Conservation (phyloP, 2,329 filamentous ascomycete species). For the Xylariaceae sp. region DNA sequence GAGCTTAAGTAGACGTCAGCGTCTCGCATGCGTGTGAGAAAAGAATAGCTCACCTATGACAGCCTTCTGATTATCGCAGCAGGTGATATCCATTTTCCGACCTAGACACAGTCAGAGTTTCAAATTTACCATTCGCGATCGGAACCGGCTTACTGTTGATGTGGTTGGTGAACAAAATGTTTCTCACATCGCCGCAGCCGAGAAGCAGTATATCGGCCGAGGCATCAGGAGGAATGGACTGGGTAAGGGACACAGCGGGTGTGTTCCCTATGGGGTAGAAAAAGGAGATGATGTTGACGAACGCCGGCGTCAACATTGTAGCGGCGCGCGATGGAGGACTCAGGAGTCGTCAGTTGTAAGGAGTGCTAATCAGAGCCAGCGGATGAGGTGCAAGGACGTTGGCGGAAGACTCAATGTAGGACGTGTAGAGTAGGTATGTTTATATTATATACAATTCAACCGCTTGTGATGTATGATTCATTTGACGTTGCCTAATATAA, state of each 20-base stretch:
- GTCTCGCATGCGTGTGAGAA: neutral
- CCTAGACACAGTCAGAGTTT: conserved; percentile 28
- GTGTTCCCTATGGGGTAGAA: conserved; percentile 22
- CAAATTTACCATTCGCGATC: conserved; percentile 17
- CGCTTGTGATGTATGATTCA: no score
- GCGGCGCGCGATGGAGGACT: neutral
- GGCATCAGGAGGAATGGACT: conserved; percentile 9
- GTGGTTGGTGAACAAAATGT: conserved; percentile 52
- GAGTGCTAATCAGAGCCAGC: neutral
- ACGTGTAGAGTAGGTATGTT: no score
- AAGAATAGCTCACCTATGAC: conserved; percentile 43
- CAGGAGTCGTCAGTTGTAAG: neutral
- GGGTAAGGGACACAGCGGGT: conserved; percentile 19
- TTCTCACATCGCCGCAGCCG: conserved; percentile 53
- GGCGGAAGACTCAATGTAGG: neutral
- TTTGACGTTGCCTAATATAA: no score
- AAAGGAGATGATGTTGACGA: conserved; percentile 4
- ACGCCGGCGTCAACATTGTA: conserved; percentile 17
- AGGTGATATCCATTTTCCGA: conserved; percentile 49
- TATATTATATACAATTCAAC: no score
- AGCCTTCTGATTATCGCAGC: conserved; percentile 49
- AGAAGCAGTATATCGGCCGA: conserved; percentile 44
- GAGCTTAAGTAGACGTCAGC: conserved; percentile 37
- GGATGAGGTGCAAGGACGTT: neutral
- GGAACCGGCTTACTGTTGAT: conserved; percentile 33